phyloP scores from a whole-genome alignment of 805 yeast species.

The Tetrapisispora nanseiensis region DNA sequence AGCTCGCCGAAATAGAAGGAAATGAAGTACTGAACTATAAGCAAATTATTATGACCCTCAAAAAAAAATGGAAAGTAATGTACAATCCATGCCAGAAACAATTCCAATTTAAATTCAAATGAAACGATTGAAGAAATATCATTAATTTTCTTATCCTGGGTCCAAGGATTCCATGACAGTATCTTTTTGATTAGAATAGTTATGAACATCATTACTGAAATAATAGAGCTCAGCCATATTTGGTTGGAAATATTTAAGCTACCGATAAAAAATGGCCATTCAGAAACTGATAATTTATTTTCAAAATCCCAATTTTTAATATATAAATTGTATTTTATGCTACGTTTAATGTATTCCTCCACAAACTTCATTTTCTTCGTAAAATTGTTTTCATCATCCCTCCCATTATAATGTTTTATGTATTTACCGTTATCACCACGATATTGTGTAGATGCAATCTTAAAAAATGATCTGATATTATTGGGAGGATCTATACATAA shows the following conservation, averaged over 20 bases:
- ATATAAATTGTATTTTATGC: constrained; percentile 16
- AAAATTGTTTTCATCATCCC: not conserved
- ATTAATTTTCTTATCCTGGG: not conserved
- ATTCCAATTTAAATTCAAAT: constrained; percentile 13
- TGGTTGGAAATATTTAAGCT: constrained; percentile 4
- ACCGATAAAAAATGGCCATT: constrained; percentile 15
- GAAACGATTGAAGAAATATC: constrained; percentile 5
- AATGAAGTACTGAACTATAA: constrained; percentile 16
- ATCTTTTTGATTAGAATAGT: constrained; percentile 1
- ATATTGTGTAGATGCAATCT: not conserved
- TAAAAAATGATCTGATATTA: not conserved
- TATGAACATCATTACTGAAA: constrained; percentile 7
- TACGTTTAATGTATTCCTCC: constrained; percentile 6
- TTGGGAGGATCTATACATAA: constrained; percentile 67
- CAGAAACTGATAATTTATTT: constrained; percentile 4
- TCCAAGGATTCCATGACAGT: constrained; percentile 15
- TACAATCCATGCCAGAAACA: constrained; percentile 22
- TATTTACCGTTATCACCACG: no score
- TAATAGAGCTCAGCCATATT: constrained; percentile 14
- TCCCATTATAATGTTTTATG: not conserved
- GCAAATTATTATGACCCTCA: constrained; percentile 13
- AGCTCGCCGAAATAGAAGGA: constrained; percentile 16
- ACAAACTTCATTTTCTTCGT: not conserved
- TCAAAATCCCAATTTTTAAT: constrained; percentile 9
- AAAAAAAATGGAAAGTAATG: constrained; percentile 18